Conservation (phyloP, 164 flowering plant genomes). For the Protea cynaroides region DNA sequence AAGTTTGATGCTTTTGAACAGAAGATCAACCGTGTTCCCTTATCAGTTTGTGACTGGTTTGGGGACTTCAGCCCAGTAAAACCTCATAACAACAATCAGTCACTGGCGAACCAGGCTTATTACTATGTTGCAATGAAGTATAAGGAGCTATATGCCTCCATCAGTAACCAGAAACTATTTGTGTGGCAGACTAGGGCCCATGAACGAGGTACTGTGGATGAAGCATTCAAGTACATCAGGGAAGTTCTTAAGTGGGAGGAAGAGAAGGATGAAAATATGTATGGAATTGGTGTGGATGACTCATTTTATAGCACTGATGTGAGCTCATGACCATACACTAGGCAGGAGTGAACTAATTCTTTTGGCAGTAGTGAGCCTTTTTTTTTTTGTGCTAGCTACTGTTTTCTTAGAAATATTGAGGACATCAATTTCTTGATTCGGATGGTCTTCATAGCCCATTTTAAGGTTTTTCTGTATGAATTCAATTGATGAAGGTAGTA, state of each 20-base stretch:
- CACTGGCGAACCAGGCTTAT: constrained; percentile 46
- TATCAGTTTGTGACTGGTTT: constrained; percentile 51
- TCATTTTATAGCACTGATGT: constrained; percentile 43
- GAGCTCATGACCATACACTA: constrained; percentile 35
- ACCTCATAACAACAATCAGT: constrained; percentile 28
- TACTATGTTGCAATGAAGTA: constrained; percentile 52
- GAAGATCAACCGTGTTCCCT: constrained; percentile 32
- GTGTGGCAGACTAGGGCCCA: constrained; percentile 38
- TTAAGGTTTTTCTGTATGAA: not conserved
- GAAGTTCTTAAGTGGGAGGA: constrained; percentile 63
- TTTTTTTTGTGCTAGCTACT: not conserved
- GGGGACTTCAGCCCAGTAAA: constrained; percentile 42
- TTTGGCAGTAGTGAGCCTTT: not conserved
- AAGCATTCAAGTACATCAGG: constrained; percentile 42
- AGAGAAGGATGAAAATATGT: constrained; percentile 32
- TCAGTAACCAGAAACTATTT: constrained; percentile 39
- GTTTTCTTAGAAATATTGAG: not conserved
- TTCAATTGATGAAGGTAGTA: not conserved
- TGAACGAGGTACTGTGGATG: constrained; percentile 38
- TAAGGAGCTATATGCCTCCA: constrained; percentile 42
- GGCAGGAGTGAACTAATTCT: constrained; percentile 22
- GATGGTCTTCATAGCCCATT: not conserved
- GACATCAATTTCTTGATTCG: not conserved
- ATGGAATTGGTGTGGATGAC: constrained; percentile 25
- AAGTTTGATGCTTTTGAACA: constrained; percentile 51